A percentile compares a stretch with the other conserved stretches of the same genome.
These are phyloP conservation scores for Saccharomycodes ludwigii DNA, from an alignment of 805 yeast genomes.

Conservation along the genomic window DNA sequence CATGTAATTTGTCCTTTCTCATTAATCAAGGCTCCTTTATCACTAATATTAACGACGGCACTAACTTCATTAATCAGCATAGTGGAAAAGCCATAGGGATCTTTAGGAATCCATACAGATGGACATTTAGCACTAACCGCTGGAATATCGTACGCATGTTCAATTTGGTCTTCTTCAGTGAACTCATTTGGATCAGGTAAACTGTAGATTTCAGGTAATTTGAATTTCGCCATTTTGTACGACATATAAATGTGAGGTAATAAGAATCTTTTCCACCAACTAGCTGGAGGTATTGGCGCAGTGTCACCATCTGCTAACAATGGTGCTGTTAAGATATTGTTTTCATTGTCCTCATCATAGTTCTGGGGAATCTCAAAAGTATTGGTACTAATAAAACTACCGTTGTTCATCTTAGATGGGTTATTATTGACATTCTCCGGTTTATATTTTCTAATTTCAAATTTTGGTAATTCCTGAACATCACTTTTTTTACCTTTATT, in stretches of 20 bases:
- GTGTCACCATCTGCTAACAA: constrained; percentile 54
- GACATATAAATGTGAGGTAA: constrained; percentile 43
- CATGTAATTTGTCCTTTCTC: constrained; percentile 36
- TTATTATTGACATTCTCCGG: background rate
- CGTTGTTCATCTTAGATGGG: constrained; percentile 6
- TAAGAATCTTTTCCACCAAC: constrained; percentile 37
- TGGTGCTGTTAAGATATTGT: constrained; percentile 31
- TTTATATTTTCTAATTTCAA: constrained; percentile 18
- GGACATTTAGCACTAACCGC: constrained; percentile 60
- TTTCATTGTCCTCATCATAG: constrained; percentile 11
- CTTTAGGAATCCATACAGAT: constrained; percentile 84
- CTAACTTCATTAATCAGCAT: constrained; percentile 43
- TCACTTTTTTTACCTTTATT: constrained; percentile 7
- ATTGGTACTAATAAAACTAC: constrained; percentile 12
- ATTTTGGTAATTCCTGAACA: constrained; percentile 20
- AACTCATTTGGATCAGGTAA: constrained; percentile 34
- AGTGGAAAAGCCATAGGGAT: constrained; percentile 70
- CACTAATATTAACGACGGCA: constrained; percentile 48
- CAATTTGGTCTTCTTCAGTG: constrained; percentile 28
- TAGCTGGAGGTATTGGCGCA: constrained; percentile 22
- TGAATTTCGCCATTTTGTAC: constrained; percentile 33
- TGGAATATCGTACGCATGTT: constrained; percentile 68
- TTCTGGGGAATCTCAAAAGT: constrained; percentile 14
- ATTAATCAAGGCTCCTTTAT: constrained; percentile 51
- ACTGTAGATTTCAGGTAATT: constrained; percentile 48